Conservation (phyloP, 176 grass and related monocot genomes). For the Oropetium thomaeum region DNA sequence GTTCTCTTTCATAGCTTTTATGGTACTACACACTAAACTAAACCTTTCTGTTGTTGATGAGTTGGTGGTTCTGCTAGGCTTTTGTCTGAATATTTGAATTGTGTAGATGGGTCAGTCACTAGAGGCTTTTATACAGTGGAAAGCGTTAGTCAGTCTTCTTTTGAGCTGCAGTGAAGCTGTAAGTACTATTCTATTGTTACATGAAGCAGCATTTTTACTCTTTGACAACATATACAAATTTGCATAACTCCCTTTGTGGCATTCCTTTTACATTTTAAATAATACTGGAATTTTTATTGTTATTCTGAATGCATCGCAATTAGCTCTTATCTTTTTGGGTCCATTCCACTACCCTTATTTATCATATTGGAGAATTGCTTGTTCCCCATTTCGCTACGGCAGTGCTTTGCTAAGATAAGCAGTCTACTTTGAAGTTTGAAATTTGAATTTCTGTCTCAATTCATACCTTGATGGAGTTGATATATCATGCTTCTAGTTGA, state of each 20-base stretch:
- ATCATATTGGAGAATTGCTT: neutral
- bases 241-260: neutral
- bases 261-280: neutral
- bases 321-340: neutral
- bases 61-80: neutral
- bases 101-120: constrained; percentile 84
- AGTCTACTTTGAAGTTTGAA: neutral
- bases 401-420: neutral
- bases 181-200: constrained; percentile 32
- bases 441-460: neutral
- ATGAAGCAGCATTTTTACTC: neutral
- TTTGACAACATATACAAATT: neutral
- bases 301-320: neutral
- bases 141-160: constrained; percentile 80
- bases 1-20: constrained; percentile 87
- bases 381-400: neutral
- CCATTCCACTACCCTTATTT: neutral
- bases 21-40: constrained; percentile 49
- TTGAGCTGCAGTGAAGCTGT: constrained; percentile 84
- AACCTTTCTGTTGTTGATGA: constrained; percentile 1
- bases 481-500: neutral
- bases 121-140: constrained; percentile 92
- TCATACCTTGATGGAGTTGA: neutral
- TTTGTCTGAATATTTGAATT: constrained; percentile 25
- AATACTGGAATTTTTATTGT: neutral